Conservation (phyloP, 1,139 yeast genomes). For the Arxiozyma bovina region DNA sequence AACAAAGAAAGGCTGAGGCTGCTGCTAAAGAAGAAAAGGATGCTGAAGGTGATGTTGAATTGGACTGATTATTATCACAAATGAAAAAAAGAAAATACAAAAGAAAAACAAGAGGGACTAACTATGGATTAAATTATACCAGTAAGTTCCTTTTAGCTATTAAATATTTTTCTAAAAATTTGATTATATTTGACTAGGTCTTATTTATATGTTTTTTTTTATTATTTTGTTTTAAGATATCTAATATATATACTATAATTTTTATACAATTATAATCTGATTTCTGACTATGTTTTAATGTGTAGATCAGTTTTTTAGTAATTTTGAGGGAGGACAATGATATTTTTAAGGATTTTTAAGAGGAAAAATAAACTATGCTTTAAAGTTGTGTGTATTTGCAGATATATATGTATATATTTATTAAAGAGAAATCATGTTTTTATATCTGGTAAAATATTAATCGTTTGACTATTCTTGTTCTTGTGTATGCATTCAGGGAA, state of each 20-base stretch:
- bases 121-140: no score
- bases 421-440: not conserved
- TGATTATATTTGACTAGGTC: no score
- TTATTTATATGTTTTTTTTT: no score
- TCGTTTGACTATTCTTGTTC: constrained; percentile 23
- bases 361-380: no score
- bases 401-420: not conserved
- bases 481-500: constrained; percentile 25
- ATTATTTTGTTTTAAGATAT: no score
- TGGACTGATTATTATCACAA: constrained; percentile 7
- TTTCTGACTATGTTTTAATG: not conserved
- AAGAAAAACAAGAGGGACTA: not conserved
- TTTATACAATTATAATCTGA: not conserved
- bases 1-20: constrained; percentile 49
- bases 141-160: not conserved
- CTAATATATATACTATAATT: no score
- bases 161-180: no score
- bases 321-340: no score
- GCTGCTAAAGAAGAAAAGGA: constrained; percentile 22
- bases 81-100: no score
- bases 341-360: no score
- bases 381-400: not conserved
- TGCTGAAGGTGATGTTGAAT: constrained; percentile 23
- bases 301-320: no score
- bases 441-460: constrained; percentile 11